phyloP scores from a whole-genome alignment of 306 rosid genomes.

The Vicia villosa region DNA sequence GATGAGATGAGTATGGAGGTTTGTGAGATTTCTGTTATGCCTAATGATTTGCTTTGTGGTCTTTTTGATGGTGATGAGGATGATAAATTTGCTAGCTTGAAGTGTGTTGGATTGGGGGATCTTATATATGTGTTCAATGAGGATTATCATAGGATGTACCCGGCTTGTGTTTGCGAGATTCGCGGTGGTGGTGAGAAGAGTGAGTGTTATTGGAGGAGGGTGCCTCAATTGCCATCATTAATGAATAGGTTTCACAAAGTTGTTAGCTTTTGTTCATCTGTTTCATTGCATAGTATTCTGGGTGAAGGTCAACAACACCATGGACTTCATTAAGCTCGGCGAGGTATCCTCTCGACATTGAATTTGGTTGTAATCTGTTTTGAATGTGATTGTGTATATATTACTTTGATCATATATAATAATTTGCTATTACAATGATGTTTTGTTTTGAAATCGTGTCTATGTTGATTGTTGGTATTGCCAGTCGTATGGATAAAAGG shows the following conservation, averaged over 20 bases:
- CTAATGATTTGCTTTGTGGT: conserved; percentile 58
- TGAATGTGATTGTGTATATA: not conserved
- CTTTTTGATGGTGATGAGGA: conserved; percentile 79
- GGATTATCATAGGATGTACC: conserved; percentile 67
- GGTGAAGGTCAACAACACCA: conserved; percentile 39
- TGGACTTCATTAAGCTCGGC: conserved; percentile 27
- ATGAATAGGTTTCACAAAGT: conserved; percentile 78
- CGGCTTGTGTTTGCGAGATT: conserved; percentile 82
- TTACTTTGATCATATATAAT: conserved; percentile 14
- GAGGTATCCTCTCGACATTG: conserved; percentile 39
- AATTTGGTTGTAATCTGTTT: conserved; percentile 15
- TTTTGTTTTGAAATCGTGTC: too few species aligned
- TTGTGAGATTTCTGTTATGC: conserved; percentile 68
- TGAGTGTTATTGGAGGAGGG: conserved; percentile 63
- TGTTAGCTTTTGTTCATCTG: conserved; percentile 69
- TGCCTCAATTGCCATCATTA: conserved; percentile 70
- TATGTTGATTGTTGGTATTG: too few species aligned
- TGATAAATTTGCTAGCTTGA: conserved; percentile 78
- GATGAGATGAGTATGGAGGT: conserved; percentile 70
- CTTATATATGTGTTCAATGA: conserved; percentile 79
- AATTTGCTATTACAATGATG: not conserved
- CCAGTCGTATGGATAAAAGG: too few species aligned
- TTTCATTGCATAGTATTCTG: conserved; percentile 56
- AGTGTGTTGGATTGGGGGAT: conserved; percentile 83
- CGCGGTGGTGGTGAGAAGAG: conserved; percentile 35